Conservation (phyloP, 495 filamentous ascomycete species). For the Oidiodendron maius region DNA sequence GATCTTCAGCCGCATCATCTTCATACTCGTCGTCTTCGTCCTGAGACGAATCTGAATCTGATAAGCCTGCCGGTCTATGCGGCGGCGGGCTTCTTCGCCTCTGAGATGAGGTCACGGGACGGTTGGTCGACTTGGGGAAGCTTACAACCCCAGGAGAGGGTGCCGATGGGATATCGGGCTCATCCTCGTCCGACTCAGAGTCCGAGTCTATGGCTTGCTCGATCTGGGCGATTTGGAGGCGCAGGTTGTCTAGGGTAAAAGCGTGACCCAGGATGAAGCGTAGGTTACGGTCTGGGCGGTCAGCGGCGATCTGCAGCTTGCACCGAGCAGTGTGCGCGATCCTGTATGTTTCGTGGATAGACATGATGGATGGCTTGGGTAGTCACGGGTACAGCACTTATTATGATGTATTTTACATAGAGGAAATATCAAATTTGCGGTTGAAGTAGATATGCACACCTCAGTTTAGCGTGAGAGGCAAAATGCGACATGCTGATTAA, state of each 20-base stretch:
- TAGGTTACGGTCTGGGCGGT: constrained; percentile 12
- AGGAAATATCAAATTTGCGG: no score
- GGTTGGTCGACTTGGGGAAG: neutral
- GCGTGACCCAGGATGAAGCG: constrained; percentile 16
- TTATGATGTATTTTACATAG: no score
- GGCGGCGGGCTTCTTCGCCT: constrained; percentile 2
- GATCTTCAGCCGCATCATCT: constrained; percentile 5
- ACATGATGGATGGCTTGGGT: constrained; percentile 3
- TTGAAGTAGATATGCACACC: no score
- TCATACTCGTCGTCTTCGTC: constrained; percentile 6
- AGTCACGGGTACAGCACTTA: no score
- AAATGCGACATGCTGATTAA: no score
- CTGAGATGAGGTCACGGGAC: neutral
- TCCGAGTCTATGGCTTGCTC: constrained; percentile 2
- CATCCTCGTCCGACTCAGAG: neutral
- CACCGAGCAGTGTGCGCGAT: constrained; percentile 11
- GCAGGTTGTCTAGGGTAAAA: constrained; percentile 11
- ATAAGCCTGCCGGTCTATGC: neutral
- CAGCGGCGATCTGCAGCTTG: constrained; percentile 14
- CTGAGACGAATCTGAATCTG: neutral
- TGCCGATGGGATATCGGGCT: neutral
- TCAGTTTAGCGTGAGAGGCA: no score
- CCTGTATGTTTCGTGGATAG: constrained; percentile 9
- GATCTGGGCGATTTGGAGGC: constrained; percentile 7
- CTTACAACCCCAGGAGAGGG: neutral